Percentiles rank a stretch among this genome's conserved stretches.
These are phyloP conservation scores for Neurospora hispaniola DNA, from an alignment of 495 filamentous ascomycete genomes.

Conservation along the genomic window DNA sequence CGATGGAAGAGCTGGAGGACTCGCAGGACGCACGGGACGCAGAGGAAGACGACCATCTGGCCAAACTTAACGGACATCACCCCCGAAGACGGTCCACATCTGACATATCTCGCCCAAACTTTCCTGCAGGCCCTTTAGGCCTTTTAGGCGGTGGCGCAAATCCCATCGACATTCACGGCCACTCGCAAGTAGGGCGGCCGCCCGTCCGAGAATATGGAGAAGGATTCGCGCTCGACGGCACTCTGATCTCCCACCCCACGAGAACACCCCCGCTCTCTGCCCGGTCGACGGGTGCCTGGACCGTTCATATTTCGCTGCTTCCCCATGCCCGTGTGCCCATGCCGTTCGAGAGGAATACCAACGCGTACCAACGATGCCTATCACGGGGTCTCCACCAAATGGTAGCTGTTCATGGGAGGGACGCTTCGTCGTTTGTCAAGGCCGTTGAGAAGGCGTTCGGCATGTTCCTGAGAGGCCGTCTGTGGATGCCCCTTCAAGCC, in stretches of 20 bases:
- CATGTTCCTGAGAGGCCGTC: constrained; percentile 34
- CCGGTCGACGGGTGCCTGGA: constrained; percentile 33
- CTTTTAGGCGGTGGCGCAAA: constrained; percentile 25
- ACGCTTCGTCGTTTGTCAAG: constrained; percentile 34
- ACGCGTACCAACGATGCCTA: constrained; percentile 45
- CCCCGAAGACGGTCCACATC: constrained; percentile 24
- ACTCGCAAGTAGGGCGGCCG: constrained; percentile 12
- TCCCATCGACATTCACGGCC: constrained; percentile 7
- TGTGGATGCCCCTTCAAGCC: constrained; percentile 45
- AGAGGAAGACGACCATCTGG: constrained; percentile 12
- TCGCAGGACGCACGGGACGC: neutral
- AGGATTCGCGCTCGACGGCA: constrained; percentile 10
- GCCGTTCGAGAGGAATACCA: constrained; percentile 49
- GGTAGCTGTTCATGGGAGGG: constrained; percentile 37
- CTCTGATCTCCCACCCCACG: constrained; percentile 3
- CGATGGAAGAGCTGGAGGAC: constrained; percentile 15
- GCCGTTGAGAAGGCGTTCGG: constrained; percentile 40
- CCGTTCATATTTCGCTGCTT: constrained; percentile 45
- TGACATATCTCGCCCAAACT: constrained; percentile 19
- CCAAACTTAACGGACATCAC: constrained; percentile 6
- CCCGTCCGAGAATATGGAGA: constrained; percentile 9
- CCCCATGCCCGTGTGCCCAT: constrained; percentile 41
- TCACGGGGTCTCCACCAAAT: constrained; percentile 45
- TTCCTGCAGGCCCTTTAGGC: constrained; percentile 16
- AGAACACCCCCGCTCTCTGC: constrained; percentile 8